These are phyloP conservation scores for Ceraceosorus guamensis DNA, from an alignment of 1,284 basidiomycete genomes.

Conservation along the genomic window DNA sequence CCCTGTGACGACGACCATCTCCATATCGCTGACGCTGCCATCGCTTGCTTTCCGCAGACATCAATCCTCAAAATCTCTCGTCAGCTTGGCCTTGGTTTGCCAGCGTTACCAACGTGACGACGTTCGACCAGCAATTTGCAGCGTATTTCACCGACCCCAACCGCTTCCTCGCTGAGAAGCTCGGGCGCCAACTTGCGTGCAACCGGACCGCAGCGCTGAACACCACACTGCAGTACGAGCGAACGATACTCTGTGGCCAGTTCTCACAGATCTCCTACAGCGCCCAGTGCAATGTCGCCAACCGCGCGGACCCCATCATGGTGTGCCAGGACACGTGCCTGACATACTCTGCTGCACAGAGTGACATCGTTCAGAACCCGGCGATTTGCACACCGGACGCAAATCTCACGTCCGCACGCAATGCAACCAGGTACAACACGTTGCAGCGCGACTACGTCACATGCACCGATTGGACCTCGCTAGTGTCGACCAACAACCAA, in stretches of 20 bases:
- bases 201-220: constrained; percentile 30
- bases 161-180: constrained; percentile 41
- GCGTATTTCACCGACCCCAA: constrained; percentile 48
- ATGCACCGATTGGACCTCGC: constrained; percentile 49
- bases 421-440: constrained; percentile 35
- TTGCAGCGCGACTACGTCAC: constrained; percentile 48
- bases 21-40: background rate
- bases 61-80: constrained; percentile 49
- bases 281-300: constrained; percentile 29
- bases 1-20: background rate
- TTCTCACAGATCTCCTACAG: constrained; percentile 36
- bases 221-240: constrained; percentile 36
- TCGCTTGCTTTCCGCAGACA: constrained; percentile 13
- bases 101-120: constrained; percentile 46
- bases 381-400: constrained; percentile 31
- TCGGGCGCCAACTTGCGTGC: constrained; percentile 28
- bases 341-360: constrained; percentile 26
- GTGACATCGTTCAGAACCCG: constrained; percentile 33
- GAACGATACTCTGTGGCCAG: constrained; percentile 39
- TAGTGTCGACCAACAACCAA: constrained; percentile 47
- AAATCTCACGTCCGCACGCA: constrained; percentile 26
- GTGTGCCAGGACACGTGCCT: constrained; percentile 43
- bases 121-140: constrained; percentile 49
- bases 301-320: constrained; percentile 22
- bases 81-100: constrained; percentile 47